These are phyloP conservation scores for Malassezia cuniculi DNA, from an alignment of 1,284 basidiomycete genomes.

Conservation along the genomic window DNA sequence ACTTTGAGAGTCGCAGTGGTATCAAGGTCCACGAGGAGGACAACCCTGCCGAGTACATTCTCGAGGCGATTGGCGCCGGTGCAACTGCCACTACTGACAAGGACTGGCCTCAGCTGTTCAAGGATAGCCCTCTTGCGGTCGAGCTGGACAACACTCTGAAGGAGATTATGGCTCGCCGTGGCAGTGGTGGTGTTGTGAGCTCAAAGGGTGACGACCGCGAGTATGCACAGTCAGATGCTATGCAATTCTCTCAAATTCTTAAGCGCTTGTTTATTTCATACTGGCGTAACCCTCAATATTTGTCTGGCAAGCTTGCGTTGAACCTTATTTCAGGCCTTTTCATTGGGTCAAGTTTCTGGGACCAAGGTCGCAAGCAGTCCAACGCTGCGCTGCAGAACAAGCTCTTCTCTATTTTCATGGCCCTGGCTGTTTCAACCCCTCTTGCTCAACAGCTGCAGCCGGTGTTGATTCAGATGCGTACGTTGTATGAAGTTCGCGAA, in stretches of 20 bases:
- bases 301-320: slow-evolving; percentile 47
- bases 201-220: slow-evolving; percentile 9
- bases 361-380: slow-evolving; percentile 14
- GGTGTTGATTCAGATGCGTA: slow-evolving; percentile 48
- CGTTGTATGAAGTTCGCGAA: slow-evolving; percentile 55
- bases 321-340: slow-evolving; percentile 49
- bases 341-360: slow-evolving; percentile 48
- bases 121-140: slow-evolving; percentile 10
- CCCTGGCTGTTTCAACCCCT: slow-evolving; percentile 20
- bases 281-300: slow-evolving; percentile 52
- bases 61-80: slow-evolving; percentile 46
- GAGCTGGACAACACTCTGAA: slow-evolving; percentile 9
- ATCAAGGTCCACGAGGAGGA: slow-evolving; percentile 46
- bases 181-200: not conserved
- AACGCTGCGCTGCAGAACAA: slow-evolving; percentile 15
- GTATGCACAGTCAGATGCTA: slow-evolving; percentile 23
- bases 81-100: slow-evolving; percentile 21
- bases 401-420: slow-evolving; percentile 20
- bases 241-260: slow-evolving; percentile 16
- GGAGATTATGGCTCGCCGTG: slow-evolving; percentile 9
- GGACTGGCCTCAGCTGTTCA: slow-evolving; percentile 58
- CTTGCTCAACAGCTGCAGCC: slow-evolving; percentile 23
- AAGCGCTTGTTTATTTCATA: slow-evolving; percentile 49
- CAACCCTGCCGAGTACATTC: slow-evolving; percentile 51
- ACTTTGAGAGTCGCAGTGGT: slow-evolving; percentile 16